These are phyloP conservation scores for Chamaecrista fasciculata DNA, from an alignment of 306 rosid genomes.

Conservation along the genomic window DNA sequence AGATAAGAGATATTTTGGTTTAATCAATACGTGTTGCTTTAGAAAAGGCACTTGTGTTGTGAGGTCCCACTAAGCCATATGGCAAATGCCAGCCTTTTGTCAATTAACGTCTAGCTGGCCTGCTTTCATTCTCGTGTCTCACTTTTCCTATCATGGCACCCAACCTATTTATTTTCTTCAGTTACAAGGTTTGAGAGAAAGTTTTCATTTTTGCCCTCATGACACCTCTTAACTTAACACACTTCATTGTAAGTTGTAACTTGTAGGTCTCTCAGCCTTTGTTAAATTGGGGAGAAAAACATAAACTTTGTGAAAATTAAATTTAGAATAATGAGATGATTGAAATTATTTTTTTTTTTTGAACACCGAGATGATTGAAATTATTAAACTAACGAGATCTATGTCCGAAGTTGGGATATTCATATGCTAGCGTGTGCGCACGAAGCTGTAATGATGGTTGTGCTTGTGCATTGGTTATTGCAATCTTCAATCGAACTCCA, in stretches of 20 bases:
- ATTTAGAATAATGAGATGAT: neutral
- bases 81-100: conserved; percentile 32
- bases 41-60: conserved; percentile 33
- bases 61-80: conserved; percentile 31
- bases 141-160: conserved; percentile 24
- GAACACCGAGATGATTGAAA: neutral
- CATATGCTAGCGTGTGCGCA: neutral
- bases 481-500: conserved; percentile 22
- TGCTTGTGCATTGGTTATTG: neutral
- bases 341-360: no score
- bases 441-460: conserved; percentile 19
- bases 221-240: no score
- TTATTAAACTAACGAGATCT: neutral
- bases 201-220: conserved; percentile 10
- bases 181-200: conserved; percentile 30
- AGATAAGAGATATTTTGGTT: conserved; percentile 20
- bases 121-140: conserved; percentile 34
- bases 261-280: neutral
- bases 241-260: no score
- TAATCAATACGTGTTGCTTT: conserved; percentile 17
- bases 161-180: conserved; percentile 29
- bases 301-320: neutral
- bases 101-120: conserved; percentile 49
- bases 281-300: neutral
- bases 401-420: neutral